Evolutionary conservation across 2,329 filamentous ascomycete genomes (phyloP).

Genomic region (Aureobasidium sp.): DNA sequence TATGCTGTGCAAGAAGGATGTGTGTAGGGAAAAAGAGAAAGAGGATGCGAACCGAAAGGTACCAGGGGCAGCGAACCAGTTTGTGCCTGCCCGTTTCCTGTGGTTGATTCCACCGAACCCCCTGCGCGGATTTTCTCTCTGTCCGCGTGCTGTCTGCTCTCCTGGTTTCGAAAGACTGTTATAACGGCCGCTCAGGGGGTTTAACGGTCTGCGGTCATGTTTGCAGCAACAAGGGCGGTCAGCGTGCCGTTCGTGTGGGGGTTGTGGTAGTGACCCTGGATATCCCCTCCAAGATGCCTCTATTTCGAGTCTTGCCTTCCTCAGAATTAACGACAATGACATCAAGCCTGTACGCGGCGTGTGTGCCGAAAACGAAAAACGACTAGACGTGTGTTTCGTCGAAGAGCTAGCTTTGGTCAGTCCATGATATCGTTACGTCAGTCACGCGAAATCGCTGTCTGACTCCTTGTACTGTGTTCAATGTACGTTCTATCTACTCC

Average conservation of each 20-base stretch:
- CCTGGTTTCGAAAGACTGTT: background rate
- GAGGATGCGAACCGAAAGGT: conserved; percentile 7
- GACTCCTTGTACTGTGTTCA: no score
- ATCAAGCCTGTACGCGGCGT: no score
- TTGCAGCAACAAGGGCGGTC: background rate
- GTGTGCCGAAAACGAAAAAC: no score
- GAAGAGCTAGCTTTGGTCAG: no score
- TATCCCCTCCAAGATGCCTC: background rate
- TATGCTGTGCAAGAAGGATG: background rate
- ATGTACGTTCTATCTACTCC: no score
- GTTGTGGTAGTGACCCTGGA: background rate
- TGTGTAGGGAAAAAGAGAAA: background rate
- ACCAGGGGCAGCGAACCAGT: background rate
- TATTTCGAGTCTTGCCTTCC: background rate
- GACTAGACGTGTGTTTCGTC: no score
- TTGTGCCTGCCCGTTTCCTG: conserved; percentile 9
- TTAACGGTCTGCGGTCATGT: background rate
- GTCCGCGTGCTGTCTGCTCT: background rate
- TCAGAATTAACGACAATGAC: background rate
- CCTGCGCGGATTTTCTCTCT: background rate
- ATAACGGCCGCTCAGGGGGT: conserved; percentile 1
- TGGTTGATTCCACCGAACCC: background rate
- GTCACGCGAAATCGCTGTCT: no score
- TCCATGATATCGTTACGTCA: no score
- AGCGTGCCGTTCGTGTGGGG: background rate